Percentiles rank a stretch among this genome's conserved stretches.
phyloP scores from a whole-genome alignment of 495 filamentous ascomycete genomes.

The Penicillium ucsense region DNA sequence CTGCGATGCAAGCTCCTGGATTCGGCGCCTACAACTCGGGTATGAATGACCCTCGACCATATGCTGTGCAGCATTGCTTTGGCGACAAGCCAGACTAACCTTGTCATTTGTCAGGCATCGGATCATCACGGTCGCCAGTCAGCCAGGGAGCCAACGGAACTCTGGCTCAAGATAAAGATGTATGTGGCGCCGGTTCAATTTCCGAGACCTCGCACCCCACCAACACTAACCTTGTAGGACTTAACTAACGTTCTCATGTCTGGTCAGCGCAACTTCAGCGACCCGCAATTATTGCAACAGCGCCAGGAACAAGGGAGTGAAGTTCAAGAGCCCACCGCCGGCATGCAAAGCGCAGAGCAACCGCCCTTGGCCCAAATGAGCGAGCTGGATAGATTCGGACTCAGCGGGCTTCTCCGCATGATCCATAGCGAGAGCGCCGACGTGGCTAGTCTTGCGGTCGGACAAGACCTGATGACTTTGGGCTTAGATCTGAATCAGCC shows the following conservation, averaged over 20 bases:
- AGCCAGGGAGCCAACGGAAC: constrained; percentile 32
- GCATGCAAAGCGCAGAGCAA: constrained; percentile 35
- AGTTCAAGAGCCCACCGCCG: constrained; percentile 25
- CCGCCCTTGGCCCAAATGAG: constrained; percentile 66
- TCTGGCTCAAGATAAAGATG: constrained; percentile 36
- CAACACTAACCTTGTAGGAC: constrained; percentile 16
- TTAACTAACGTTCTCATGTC: constrained; percentile 26
- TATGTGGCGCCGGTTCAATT: constrained; percentile 11
- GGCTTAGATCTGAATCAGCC: constrained; percentile 71
- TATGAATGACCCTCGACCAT: constrained; percentile 16
- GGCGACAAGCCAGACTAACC: constrained; percentile 8
- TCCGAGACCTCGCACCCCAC: constrained; percentile 12
- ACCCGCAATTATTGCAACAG: constrained; percentile 27
- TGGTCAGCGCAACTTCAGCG: constrained; percentile 24
- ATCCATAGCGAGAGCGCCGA: constrained; percentile 72
- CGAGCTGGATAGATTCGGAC: constrained; percentile 68
- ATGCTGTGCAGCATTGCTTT: constrained; percentile 6
- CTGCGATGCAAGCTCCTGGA: constrained; percentile 54
- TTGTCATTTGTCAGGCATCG: constrained; percentile 19
- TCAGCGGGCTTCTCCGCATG: constrained; percentile 68
- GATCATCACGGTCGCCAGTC: constrained; percentile 33
- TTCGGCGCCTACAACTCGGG: constrained; percentile 48
- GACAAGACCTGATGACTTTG: constrained; percentile 66
- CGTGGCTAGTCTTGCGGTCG: constrained; percentile 62
- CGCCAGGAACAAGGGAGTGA: constrained; percentile 31